Conservation (phyloP, 805 yeast species). For the Candida hungchunana region DNA sequence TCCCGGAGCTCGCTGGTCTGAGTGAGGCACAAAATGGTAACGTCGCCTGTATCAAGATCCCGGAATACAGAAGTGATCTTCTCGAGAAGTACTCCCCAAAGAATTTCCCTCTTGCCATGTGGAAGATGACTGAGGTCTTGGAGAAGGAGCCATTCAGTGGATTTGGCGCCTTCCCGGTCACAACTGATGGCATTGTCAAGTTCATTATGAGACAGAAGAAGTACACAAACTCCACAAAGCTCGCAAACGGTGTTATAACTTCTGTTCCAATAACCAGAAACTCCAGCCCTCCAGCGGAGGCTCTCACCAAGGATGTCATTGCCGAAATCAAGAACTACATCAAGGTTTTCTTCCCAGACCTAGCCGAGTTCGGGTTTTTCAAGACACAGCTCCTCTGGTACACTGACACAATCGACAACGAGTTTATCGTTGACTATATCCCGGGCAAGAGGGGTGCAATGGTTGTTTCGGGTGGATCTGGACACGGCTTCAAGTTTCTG, state of each 20-base stretch:
- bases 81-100: conserved; percentile 28
- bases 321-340: conserved; percentile 18
- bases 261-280: conserved; percentile 31
- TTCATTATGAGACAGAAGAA: conserved; percentile 33
- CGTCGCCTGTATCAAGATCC: conserved; percentile 31
- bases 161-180: conserved; percentile 31
- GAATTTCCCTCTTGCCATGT: conserved; percentile 30
- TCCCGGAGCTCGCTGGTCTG: conserved; percentile 28
- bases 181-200: conserved; percentile 31
- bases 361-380: conserved; percentile 12
- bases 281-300: conserved; percentile 18
- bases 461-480: conserved; percentile 32
- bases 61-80: conserved; percentile 31
- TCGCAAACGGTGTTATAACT: conserved; percentile 19
- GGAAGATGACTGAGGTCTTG: conserved; percentile 30
- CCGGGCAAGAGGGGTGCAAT: conserved; percentile 26
- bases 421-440: conserved; percentile 25
- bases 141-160: conserved; percentile 29
- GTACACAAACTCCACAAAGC: conserved; percentile 27
- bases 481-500: conserved; percentile 32
- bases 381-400: conserved; percentile 33
- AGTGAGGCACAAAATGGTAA: conserved; percentile 35
- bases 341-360: conserved; percentile 15
- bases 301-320: conserved; percentile 27
- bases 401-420: conserved; percentile 31